Evolutionary conservation across 768 basidiomycete species (phyloP).

Genomic region (Serendipita sp.): DNA sequence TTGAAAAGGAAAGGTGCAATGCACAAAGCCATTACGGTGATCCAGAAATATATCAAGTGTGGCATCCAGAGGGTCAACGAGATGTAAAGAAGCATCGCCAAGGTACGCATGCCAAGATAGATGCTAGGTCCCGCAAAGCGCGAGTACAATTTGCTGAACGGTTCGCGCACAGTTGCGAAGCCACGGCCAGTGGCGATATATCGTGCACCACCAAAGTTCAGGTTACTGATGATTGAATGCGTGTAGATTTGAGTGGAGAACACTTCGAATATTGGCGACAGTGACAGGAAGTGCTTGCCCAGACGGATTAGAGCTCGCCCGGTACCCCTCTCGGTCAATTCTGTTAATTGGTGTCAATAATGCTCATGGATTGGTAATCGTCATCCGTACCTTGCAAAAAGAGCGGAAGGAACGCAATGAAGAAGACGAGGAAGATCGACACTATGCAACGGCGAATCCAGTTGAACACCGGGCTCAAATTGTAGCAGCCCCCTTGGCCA

Average conservation of each 20-base stretch:
- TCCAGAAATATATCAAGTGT: constrained; percentile 95
- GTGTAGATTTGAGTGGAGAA: constrained; percentile 98
- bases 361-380: background rate
- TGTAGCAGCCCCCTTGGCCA: constrained; percentile 81
- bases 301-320: constrained; percentile 82
- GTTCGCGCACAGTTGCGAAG: constrained; percentile 89
- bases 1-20: constrained; percentile 97
- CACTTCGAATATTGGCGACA: constrained; percentile 93
- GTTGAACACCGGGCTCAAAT: constrained; percentile 78
- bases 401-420: constrained; percentile 88
- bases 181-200: constrained; percentile 99
- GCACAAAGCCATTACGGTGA: constrained; percentile 83
- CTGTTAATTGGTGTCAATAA: constrained; percentile 28
- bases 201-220: constrained; percentile 94
- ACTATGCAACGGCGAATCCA: constrained; percentile 97
- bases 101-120: constrained; percentile 87
- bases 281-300: constrained; percentile 83
- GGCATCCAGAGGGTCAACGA: constrained; percentile 85
- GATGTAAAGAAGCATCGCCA: constrained; percentile 86
- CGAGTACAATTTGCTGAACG: constrained; percentile 90
- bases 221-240: constrained; percentile 90
- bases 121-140: constrained; percentile 98
- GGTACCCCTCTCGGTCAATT: constrained; percentile 90
- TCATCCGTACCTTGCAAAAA: constrained; percentile 71
- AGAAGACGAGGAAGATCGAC: constrained; percentile 96